A percentile compares a stretch with the other conserved stretches of the same genome.
Conservation (phyloP, 176 grass and related monocot species). For the Oryza brachyantha region DNA sequence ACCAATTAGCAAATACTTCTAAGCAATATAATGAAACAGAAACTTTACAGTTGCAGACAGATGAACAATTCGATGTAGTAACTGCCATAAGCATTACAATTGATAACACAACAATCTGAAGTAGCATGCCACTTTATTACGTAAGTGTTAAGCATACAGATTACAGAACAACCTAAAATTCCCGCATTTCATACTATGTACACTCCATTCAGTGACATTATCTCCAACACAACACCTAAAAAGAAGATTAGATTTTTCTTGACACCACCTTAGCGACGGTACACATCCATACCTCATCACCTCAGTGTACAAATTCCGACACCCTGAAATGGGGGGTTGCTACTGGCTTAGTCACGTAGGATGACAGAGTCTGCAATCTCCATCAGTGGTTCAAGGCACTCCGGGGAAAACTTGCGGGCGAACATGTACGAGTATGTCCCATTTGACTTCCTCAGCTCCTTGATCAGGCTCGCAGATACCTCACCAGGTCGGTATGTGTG, state of each 20-base stretch:
- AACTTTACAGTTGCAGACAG: background rate
- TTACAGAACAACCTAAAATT: slow-evolving; percentile 37
- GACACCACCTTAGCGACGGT: background rate
- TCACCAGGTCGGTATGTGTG: slow-evolving; percentile 60
- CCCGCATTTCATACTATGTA: slow-evolving; percentile 40
- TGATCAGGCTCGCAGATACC: slow-evolving; percentile 54
- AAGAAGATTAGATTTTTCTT: slow-evolving; percentile 32
- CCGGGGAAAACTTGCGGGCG: slow-evolving; percentile 76
- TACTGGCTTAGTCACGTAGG: slow-evolving; percentile 63
- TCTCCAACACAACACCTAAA: slow-evolving; percentile 53
- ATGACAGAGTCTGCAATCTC: slow-evolving; percentile 69
- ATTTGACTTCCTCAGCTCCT: slow-evolving; percentile 69
- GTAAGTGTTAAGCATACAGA: slow-evolving; percentile 47
- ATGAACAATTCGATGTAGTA: background rate
- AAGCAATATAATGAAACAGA: background rate
- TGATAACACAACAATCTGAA: slow-evolving; percentile 19
- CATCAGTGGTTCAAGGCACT: slow-evolving; percentile 79
- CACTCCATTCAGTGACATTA: slow-evolving; percentile 43
- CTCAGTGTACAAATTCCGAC: slow-evolving; percentile 36
- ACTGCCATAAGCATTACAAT: background rate
- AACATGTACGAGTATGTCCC: slow-evolving; percentile 72
- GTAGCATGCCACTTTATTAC: slow-evolving; percentile 43
- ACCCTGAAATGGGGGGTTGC: slow-evolving; percentile 3
- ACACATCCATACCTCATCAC: slow-evolving; percentile 38
- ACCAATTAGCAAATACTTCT: slow-evolving; percentile 1